Evolutionary conservation across 2,329 filamentous ascomycete species (phyloP).

Genomic region (Trichoderma brevicompactum): DNA sequence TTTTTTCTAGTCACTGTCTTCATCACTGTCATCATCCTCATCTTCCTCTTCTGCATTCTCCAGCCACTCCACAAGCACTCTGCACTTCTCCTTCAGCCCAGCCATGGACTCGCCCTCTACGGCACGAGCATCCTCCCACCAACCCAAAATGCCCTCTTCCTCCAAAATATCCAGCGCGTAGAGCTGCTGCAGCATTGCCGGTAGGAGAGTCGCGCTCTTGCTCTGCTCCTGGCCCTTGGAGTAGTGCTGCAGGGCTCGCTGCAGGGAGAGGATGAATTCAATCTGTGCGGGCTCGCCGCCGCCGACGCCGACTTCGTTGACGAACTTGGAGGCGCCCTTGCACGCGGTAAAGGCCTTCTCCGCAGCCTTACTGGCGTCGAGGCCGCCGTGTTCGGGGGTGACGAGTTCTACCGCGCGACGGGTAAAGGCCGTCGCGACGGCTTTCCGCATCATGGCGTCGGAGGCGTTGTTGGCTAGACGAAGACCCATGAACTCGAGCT

Average conservation of each 20-base stretch:
- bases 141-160: slow-evolving; percentile 83
- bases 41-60: slow-evolving; percentile 77
- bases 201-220: slow-evolving; percentile 66
- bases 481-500: slow-evolving; percentile 92
- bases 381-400: slow-evolving; percentile 53
- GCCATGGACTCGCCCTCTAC: slow-evolving; percentile 69
- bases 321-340: slow-evolving; percentile 58
- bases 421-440: slow-evolving; percentile 83
- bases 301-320: slow-evolving; percentile 64
- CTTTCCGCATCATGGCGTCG: slow-evolving; percentile 83
- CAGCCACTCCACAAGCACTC: slow-evolving; percentile 81
- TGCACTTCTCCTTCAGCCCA: slow-evolving; percentile 72
- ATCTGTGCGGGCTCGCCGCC: slow-evolving; percentile 77
- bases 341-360: slow-evolving; percentile 62
- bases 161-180: slow-evolving; percentile 85
- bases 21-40: slow-evolving; percentile 53
- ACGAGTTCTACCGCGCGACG: slow-evolving; percentile 75
- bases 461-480: slow-evolving; percentile 89
- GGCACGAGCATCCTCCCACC: slow-evolving; percentile 80
- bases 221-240: slow-evolving; percentile 59
- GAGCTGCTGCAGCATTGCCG: slow-evolving; percentile 80
- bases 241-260: slow-evolving; percentile 72
- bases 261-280: slow-evolving; percentile 80
- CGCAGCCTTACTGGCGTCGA: slow-evolving; percentile 68
- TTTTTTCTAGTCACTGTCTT: slow-evolving; percentile 24